phyloP scores from a whole-genome alignment of 495 filamentous ascomycete genomes.

The Penicillium canescens region DNA sequence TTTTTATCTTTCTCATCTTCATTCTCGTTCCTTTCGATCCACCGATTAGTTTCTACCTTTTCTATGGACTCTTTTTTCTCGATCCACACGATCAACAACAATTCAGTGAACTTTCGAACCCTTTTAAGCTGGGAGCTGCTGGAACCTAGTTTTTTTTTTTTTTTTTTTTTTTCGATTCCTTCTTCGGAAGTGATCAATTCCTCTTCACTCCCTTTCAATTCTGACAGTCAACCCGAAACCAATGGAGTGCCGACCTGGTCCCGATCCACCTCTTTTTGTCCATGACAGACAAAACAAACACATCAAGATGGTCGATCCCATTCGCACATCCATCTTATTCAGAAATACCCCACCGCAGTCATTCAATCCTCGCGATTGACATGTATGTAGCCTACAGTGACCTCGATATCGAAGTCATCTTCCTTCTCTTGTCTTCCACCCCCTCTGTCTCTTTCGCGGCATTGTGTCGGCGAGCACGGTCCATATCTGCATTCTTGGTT shows the following conservation, averaged over 20 bases:
- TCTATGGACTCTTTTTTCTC: constrained; percentile 2
- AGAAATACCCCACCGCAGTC: background rate
- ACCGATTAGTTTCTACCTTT: constrained; percentile 5
- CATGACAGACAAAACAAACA: too few relatives aligned
- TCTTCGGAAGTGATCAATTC: too few relatives aligned
- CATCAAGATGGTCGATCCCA: too few relatives aligned
- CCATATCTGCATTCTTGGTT: background rate
- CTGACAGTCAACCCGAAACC: too few relatives aligned
- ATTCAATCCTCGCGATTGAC: background rate
- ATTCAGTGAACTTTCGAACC: constrained; percentile 6
- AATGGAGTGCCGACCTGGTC: too few relatives aligned
- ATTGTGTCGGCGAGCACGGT: background rate
- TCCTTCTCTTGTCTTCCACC: constrained; percentile 3
- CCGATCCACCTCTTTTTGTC: too few relatives aligned
- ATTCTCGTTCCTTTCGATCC: constrained; percentile 2
- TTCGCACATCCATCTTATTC: too few relatives aligned
- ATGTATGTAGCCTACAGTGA: constrained; percentile 19
- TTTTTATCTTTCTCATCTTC: constrained; percentile 9
- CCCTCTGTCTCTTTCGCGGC: background rate
- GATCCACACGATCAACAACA: constrained; percentile 5
- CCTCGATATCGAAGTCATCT: background rate
- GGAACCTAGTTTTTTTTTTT: background rate
- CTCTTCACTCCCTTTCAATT: too few relatives aligned
- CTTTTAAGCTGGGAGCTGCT: background rate
- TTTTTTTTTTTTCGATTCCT: background rate